These are phyloP conservation scores for Coemansia sp. DNA, from an alignment of 192 early-diverging fungal species.

Conservation along the genomic window DNA sequence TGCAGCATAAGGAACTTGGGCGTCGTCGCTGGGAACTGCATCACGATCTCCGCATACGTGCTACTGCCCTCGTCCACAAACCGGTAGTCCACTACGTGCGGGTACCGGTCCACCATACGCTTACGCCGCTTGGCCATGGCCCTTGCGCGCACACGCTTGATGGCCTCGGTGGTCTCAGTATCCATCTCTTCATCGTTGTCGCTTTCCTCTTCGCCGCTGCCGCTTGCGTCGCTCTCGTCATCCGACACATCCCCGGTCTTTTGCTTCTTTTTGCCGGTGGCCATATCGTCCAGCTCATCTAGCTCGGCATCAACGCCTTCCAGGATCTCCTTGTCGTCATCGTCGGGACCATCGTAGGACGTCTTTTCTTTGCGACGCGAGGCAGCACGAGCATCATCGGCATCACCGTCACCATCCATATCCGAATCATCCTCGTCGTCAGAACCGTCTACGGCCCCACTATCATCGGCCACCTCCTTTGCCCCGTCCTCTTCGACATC, in stretches of 20 bases:
- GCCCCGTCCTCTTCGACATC: slow-evolving; percentile 26
- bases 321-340: slow-evolving; percentile 71
- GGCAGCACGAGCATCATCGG: slow-evolving; percentile 64
- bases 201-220: slow-evolving; percentile 26
- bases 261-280: neutral
- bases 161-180: slow-evolving; percentile 37
- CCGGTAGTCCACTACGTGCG: slow-evolving; percentile 65
- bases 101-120: slow-evolving; percentile 58
- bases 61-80: slow-evolving; percentile 37
- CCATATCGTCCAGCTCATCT: slow-evolving; percentile 35
- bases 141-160: slow-evolving; percentile 33
- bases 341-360: slow-evolving; percentile 81
- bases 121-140: slow-evolving; percentile 28
- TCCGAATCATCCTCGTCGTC: slow-evolving; percentile 51
- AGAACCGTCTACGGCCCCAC: slow-evolving; percentile 25
- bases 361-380: slow-evolving; percentile 64
- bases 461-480: slow-evolving; percentile 18
- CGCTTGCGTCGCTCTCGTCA: slow-evolving; percentile 14
- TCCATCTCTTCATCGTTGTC: slow-evolving; percentile 37
- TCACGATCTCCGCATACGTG: slow-evolving; percentile 55
- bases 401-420: slow-evolving; percentile 69
- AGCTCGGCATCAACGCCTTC: slow-evolving; percentile 53
- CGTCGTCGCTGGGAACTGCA: slow-evolving; percentile 85
- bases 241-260: neutral
- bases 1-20: slow-evolving; percentile 95